Percentiles rank a stretch among this genome's conserved stretches.
These are phyloP conservation scores for Phytophthora pseudosyringae DNA, from an alignment of 352 stramenopile species.

Conservation along the genomic window DNA sequence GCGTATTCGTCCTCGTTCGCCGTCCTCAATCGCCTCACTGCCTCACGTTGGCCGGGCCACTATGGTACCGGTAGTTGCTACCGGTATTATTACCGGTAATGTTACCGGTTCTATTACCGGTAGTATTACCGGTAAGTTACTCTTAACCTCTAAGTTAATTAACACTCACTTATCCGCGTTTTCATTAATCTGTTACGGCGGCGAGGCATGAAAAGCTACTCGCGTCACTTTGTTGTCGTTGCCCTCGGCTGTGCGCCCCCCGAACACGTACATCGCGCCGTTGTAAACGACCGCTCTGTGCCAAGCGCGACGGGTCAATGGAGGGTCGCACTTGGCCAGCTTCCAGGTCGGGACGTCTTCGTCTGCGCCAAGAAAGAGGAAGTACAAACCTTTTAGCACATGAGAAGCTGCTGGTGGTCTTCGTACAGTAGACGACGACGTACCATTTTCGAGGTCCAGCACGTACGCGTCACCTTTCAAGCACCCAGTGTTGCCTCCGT, in stretches of 20 bases:
- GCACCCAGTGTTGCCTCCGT: constrained; percentile 63
- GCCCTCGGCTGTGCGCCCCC: constrained; percentile 50
- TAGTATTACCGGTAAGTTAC: too few relatives aligned
- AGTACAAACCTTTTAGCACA: neutral
- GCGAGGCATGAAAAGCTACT: constrained; percentile 10
- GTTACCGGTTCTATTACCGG: too few relatives aligned
- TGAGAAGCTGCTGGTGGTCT: neutral
- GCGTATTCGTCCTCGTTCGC: too few relatives aligned
- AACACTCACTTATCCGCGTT: too few relatives aligned
- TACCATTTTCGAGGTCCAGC: constrained; percentile 53
- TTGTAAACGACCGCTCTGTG: constrained; percentile 52
- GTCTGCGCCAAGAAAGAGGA: constrained; percentile 18
- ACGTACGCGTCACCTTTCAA: constrained; percentile 65
- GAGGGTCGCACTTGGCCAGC: constrained; percentile 45
- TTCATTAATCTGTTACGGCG: neutral
- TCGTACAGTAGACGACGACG: neutral
- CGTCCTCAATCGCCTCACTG: too few relatives aligned
- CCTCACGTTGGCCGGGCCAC: too few relatives aligned
- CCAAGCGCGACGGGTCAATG: constrained; percentile 55
- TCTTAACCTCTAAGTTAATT: too few relatives aligned
- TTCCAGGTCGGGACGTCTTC: constrained; percentile 55
- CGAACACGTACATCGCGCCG: constrained; percentile 61
- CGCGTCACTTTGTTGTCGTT: constrained; percentile 59
- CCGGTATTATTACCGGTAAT: too few relatives aligned
- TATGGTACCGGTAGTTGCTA: too few relatives aligned